These are phyloP conservation scores for Calonectria henricotiae DNA, from an alignment of 2,329 filamentous ascomycete genomes.

Conservation along the genomic window DNA sequence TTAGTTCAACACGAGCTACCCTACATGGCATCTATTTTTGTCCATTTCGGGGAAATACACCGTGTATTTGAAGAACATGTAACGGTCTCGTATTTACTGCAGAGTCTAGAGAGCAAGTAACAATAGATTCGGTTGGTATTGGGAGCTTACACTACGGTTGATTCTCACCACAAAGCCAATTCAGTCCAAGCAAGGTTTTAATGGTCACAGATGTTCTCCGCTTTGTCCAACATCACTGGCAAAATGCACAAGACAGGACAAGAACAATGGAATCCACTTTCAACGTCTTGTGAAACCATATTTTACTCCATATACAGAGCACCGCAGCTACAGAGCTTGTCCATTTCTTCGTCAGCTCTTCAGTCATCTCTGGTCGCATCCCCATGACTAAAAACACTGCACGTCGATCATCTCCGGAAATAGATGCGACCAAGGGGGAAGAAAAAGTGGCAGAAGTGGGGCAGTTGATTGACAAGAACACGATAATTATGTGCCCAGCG, in stretches of 20 bases:
- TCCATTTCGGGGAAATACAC: not conserved
- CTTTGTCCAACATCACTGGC: not conserved
- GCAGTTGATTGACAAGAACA: not conserved
- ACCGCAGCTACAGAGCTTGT: not conserved
- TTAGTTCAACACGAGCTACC: slow-evolving; percentile 12
- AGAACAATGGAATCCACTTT: not conserved
- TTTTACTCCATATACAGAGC: not conserved
- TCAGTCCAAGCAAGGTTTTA: no score
- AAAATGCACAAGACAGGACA: not conserved
- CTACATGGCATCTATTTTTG: not conserved
- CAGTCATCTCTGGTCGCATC: not conserved
- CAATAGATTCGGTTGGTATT: no score
- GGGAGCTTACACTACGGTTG: no score
- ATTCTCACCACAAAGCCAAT: not conserved
- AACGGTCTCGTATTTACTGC: not conserved
- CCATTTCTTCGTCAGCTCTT: not conserved
- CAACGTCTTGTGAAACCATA: not conserved
- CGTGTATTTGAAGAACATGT: not conserved
- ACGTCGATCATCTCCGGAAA: not conserved
- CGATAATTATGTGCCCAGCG: slow-evolving; percentile 17
- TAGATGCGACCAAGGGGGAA: not conserved
- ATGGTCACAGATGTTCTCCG: not conserved
- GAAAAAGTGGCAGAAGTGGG: slow-evolving; percentile 26
- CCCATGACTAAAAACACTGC: no score
- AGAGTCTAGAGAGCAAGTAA: no score